phyloP scores from a whole-genome alignment of 177 flowering plant species.

The Vitis hybrid region DNA sequence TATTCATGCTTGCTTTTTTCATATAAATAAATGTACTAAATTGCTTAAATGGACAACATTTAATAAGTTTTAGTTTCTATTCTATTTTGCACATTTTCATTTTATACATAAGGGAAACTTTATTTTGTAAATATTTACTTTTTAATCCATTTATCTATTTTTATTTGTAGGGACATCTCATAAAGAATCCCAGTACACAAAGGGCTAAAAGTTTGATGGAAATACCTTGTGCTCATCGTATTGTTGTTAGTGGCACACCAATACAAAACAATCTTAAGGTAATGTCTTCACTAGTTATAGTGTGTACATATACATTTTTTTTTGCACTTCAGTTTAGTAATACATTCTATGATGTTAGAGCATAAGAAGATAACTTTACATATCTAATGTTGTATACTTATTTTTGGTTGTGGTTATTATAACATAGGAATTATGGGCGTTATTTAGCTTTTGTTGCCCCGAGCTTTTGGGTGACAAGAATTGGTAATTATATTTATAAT shows the following conservation, averaged over 20 bases:
- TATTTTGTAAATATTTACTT: not conserved
- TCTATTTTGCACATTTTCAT: too few species aligned
- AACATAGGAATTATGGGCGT: slow-evolving; percentile 88
- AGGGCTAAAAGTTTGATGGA: slow-evolving; percentile 95
- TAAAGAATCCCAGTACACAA: slow-evolving; percentile 96
- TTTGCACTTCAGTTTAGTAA: not conserved
- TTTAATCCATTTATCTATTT: slow-evolving; percentile 3
- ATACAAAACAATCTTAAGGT: slow-evolving; percentile 97
- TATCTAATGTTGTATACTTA: not conserved
- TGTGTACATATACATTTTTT: not conserved
- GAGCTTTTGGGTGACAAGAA: slow-evolving; percentile 84
- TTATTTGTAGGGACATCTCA: slow-evolving; percentile 77
- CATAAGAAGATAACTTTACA: not conserved
- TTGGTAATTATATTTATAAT: slow-evolving; percentile 41
- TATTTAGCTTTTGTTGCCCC: slow-evolving; percentile 95
- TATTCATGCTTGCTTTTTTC: too few species aligned
- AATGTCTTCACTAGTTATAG: slow-evolving; percentile 1
- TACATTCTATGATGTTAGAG: not conserved
- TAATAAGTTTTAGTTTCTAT: not conserved
- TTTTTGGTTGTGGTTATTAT: slow-evolving; percentile 5
- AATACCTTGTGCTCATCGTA: slow-evolving; percentile 82
- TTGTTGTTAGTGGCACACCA: slow-evolving; percentile 95
- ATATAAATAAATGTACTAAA: not conserved
- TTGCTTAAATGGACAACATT: not conserved
- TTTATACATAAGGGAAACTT: not conserved